Evolutionary conservation across 805 yeast species (phyloP), one percentile per base, ranked within the genome.

Genomic region (Candida maris): DNA sequence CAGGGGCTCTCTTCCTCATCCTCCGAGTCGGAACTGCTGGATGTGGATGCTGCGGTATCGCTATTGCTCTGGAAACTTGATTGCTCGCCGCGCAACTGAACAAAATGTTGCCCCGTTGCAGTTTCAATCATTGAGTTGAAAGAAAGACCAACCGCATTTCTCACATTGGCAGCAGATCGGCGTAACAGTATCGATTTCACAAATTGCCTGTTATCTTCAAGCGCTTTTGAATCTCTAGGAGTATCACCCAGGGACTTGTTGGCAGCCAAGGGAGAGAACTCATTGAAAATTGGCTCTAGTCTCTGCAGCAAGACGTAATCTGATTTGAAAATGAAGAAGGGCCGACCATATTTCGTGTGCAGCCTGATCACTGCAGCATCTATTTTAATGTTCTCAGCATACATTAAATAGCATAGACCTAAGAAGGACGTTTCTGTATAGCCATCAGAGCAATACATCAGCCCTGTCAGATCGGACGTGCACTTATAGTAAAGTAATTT

Each of bases 381-480:
- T 9, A 85, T 59, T 0, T 73, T 65, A 14, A 77, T 52, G 26
- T 81, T 77, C 36, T 80, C 73, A 2, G 85, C 57, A 59, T 81
- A 91, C 39, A 91, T 82, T 39, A 83, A 47, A 49, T 75, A 89
- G 38, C 88, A 74, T 23, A 86, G 63, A 1, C 77, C 74, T 26
- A 89, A 59, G n/a, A 91, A 68, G 4, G 95, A 78, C 34, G 89
- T 82, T 54, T 88, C 96, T 0, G 96, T 86, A 59, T 89, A 91
- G 0, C 97, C 97, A 61, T 91, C 96, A 2, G 85, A 75, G 52
- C 96, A 87, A 54, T 78, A 81, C 7, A 89, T 64, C 41, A 89
- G 67, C 0, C 78, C 64, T 3, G 76, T 70, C 34, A 66, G 59
- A 3, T 47, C 29, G 47, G 54, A 16, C 38, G 49, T 7, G 32